These are phyloP conservation scores for Suillus subalutaceus DNA, from an alignment of 768 basidiomycete species.

Conservation along the genomic window DNA sequence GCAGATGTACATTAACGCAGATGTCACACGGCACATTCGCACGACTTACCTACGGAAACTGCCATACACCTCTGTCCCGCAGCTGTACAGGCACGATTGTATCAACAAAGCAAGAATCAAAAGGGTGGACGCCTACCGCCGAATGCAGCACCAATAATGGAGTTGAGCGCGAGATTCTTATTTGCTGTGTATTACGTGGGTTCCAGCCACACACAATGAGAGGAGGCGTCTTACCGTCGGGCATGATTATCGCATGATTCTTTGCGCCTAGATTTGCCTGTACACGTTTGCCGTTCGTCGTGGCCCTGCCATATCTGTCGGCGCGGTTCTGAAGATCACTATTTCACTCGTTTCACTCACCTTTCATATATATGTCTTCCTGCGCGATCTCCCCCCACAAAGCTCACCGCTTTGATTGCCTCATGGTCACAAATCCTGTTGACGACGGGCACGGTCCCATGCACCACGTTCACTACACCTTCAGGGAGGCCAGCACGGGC, in stretches of 20 bases:
- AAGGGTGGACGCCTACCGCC: conserved; percentile 55
- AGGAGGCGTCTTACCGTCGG: conserved; percentile 65
- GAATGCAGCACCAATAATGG: conserved; percentile 91
- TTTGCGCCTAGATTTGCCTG: conserved; percentile 95
- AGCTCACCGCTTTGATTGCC: conserved; percentile 90
- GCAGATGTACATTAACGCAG: conserved; percentile 3
- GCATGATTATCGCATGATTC: conserved; percentile 93
- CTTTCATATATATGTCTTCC: conserved; percentile 94
- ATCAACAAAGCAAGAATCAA: conserved; percentile 23
- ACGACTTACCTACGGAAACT: conserved; percentile 75
- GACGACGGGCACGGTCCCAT: conserved; percentile 88
- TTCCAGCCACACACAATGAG: not conserved
- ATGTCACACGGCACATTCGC: not conserved
- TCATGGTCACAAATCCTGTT: conserved; percentile 94
- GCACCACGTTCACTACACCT: conserved; percentile 90
- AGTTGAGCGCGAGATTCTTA: conserved; percentile 89
- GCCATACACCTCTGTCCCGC: conserved; percentile 99
- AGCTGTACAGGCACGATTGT: conserved; percentile 46
- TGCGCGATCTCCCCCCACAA: conserved; percentile 93
- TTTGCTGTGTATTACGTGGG: conserved; percentile 58
- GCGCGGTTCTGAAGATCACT: conserved; percentile 8
- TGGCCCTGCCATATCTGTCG: conserved; percentile 55
- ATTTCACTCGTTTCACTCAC: conserved; percentile 33
- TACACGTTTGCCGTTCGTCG: conserved; percentile 86
- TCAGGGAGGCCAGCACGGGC: conserved; percentile 83